A percentile compares a stretch with the other conserved stretches of the same genome.
Evolutionary conservation across 176 grass and related monocot genomes (phyloP).

Genomic region (Oryza longistaminata): DNA sequence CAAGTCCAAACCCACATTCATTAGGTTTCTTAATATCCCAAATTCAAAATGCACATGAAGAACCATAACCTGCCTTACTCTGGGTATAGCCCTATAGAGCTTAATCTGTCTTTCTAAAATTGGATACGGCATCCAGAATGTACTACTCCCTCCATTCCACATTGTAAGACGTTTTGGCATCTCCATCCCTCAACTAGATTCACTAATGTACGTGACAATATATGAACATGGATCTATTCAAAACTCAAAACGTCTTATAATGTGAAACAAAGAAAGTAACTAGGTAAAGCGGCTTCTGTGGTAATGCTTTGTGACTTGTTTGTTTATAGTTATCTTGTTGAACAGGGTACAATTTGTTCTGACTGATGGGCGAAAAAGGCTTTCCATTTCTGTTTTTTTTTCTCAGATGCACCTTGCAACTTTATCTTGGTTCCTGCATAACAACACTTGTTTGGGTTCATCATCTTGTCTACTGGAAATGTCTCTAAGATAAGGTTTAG

Average conservation of each 20-base stretch:
- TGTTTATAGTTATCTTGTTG: background rate
- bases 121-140: background rate
- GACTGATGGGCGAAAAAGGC: background rate
- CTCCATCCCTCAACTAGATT: no score
- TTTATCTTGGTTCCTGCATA: background rate
- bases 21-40: background rate
- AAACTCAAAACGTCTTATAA: no score
- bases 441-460: background rate
- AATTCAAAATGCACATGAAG: background rate
- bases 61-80: background rate
- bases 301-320: background rate
- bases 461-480: background rate
- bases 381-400: background rate
- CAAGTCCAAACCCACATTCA: background rate
- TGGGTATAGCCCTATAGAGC: background rate
- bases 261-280: no score
- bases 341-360: background rate
- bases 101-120: background rate
- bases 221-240: no score
- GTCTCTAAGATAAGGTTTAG: background rate
- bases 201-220: no score
- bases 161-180: no score
- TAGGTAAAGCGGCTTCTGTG: background rate
- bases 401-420: background rate
- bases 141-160: no score